Evolutionary conservation across 1,284 basidiomycete species (phyloP), one percentile per base, ranked within the genome.

Genomic region (Cutaneotrichosporon daszewskae): DNA sequence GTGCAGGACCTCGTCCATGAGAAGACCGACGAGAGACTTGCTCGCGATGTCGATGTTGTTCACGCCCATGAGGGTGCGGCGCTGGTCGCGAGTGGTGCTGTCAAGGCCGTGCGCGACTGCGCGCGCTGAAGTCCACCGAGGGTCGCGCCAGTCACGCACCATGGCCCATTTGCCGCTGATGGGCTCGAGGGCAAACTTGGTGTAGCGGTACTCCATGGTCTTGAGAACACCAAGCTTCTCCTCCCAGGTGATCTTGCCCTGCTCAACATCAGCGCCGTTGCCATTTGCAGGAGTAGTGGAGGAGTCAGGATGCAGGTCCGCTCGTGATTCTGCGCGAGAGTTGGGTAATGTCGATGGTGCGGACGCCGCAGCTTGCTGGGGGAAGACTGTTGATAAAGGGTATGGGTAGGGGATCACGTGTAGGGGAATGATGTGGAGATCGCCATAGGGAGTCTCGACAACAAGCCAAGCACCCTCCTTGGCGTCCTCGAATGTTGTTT

Each of bases 1-100:
- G 64, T 96, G 91, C 25, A 96, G 84, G 39, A 91, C 79, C 77
- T 96, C 95, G 58, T 98, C 91, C 31, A 97, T 74, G 11, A 98
- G 76, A 2, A 99, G 77, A 19, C 81, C 76, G n/a, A 82, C 54
- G 1, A 84, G 81, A 0, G 86, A 84, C 70, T 95, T 96, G 13
- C 81, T 87, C 58, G 86, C 82, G 40, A 99, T 87, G 58, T 98
- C 88, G 52, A 99, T 87, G 40, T 84, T 75, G 63, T 99, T 99
- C 23, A 74, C 72, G 4, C 88, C 91, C 69, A 97, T 98, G 20
- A 98, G 62, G 1, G 75, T 75, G 17, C 75, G 63, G 20, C 92
- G 78, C 55, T 94, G 87, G 26, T 76, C 66, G 40, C 82, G 76
- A 1, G 77, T 75, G 32, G 62, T 50, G 47, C 75, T 71, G 18